Base-by-base conservation (phyloP, 305 asterid genomes). In the Plantago coronopus region DNA sequence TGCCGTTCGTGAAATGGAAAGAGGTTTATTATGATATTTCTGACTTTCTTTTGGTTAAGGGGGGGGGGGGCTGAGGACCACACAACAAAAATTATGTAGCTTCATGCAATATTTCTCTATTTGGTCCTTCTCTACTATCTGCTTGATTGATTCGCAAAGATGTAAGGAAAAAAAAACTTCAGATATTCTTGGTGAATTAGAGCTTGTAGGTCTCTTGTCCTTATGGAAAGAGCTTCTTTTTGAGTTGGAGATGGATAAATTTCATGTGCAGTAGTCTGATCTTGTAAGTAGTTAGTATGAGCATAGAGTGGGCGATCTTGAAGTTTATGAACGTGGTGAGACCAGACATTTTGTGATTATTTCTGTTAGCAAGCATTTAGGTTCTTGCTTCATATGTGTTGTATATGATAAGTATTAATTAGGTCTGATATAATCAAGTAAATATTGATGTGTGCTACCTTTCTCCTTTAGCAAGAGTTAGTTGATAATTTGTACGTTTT, bases 201-300 rank as follows among this genome's bases (percentile, higher is more conserved):
- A 5, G 42, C 15, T 25, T 46, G 54, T 62, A 20, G 23, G 44
- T 38, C 16, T 38, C 13, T 9, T 38, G 2, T 12, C 44, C 44
- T 38, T 1, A 11, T 56, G 20, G 61, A 58, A n/a, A 67, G 46
- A 59, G 53, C 63, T 29, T 48, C n/a, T 34, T 49, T 59, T 25
- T 48, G 34, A 22, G 45, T 63, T 44, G 66, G 63, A 73, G 66
- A 56, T 62, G 55, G 25, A 48, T 64, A 58, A 51, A 47, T 20
- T 50, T 68, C 66, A 61, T 68, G 38, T 25, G 43, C 34, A 31
- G 57, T 45, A 17, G 10, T 42, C 34, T 64, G 21, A 37, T 51
- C 34, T 25, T 10, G 7, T 55, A 19, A 7, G 65, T 27, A 44
- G 18, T 65, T 25, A 57, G 63, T 47, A 71, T 57, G 17, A 27